A percentile compares a stretch with the other conserved stretches of the same genome.
Conservation (phyloP, 2,329 filamentous ascomycete species). For the Alternaria incomplexa region DNA sequence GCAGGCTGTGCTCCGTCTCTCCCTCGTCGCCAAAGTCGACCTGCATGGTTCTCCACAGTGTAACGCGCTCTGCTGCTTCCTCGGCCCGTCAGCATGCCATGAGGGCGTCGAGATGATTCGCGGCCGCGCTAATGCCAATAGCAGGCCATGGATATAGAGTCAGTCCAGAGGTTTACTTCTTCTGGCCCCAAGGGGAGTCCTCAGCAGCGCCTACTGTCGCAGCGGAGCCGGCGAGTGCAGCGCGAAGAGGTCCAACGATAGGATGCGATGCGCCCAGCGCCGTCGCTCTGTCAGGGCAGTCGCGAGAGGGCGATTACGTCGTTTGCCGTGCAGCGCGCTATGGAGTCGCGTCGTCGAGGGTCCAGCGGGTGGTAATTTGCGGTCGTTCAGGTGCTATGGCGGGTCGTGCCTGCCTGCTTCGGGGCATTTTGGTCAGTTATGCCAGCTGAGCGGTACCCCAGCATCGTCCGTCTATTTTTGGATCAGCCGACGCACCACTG, state of each 20-base stretch:
- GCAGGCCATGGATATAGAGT: constrained; percentile 22
- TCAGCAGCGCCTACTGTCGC: constrained; percentile 15
- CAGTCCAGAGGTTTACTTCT: not conserved
- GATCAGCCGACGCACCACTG: constrained; percentile 11
- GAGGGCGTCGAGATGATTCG: constrained; percentile 26
- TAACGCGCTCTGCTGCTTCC: constrained; percentile 27
- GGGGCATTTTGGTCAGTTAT: constrained; percentile 35
- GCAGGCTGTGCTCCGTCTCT: constrained; percentile 42
- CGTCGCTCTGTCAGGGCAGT: constrained; percentile 14
- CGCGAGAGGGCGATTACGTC: constrained; percentile 6
- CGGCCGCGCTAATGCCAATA: constrained; percentile 28
- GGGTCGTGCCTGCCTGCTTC: constrained; percentile 26
- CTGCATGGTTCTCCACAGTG: constrained; percentile 43
- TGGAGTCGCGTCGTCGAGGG: constrained; percentile 19
- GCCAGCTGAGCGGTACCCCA: constrained; percentile 17
- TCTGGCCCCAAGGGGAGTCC: not conserved
- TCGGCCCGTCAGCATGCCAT: constrained; percentile 42
- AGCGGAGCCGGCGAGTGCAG: constrained; percentile 23
- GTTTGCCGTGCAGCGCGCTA: constrained; percentile 14
- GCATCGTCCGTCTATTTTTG: constrained; percentile 24
- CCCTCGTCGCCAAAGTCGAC: constrained; percentile 44
- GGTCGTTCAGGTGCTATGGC: constrained; percentile 27
- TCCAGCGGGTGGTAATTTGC: constrained; percentile 35
- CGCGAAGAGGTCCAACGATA: constrained; percentile 28
- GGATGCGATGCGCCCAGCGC: constrained; percentile 39